A percentile compares a stretch with the other conserved stretches of the same genome.
Conservation (phyloP, 495 filamentous ascomycete genomes). For the Penicillium silybi region DNA sequence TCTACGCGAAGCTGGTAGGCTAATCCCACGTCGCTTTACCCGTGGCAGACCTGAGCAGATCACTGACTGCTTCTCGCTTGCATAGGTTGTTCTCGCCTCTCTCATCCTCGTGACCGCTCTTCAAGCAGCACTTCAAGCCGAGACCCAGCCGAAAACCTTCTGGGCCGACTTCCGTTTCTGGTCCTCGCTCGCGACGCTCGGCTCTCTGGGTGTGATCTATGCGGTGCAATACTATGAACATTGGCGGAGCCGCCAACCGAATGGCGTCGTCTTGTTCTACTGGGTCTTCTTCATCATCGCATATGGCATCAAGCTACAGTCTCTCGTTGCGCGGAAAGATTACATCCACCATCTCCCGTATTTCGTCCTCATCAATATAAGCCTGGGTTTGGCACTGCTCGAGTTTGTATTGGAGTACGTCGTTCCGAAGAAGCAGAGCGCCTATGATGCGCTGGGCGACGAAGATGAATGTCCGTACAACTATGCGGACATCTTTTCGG, state of each 20-base stretch:
- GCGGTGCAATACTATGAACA: constrained; percentile 92
- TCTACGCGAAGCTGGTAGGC: constrained; percentile 83
- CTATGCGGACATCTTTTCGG: constrained; percentile 91
- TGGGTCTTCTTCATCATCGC: constrained; percentile 88
- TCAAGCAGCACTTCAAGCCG: constrained; percentile 74
- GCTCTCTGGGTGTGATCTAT: constrained; percentile 76
- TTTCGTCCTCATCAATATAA: constrained; percentile 74
- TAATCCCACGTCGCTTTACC: constrained; percentile 6
- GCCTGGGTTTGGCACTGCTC: constrained; percentile 63
- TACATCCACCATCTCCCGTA: constrained; percentile 64
- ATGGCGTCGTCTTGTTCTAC: constrained; percentile 92
- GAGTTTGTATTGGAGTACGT: constrained; percentile 89
- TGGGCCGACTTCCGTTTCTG: constrained; percentile 84
- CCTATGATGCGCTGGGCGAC: constrained; percentile 80
- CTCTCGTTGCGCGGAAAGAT: constrained; percentile 72
- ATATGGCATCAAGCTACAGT: constrained; percentile 81
- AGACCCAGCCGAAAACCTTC: constrained; percentile 66
- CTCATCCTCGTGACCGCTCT: constrained; percentile 64
- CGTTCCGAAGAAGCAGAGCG: constrained; percentile 79
- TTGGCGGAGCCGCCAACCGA: constrained; percentile 79
- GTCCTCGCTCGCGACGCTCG: constrained; percentile 72
- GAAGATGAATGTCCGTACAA: constrained; percentile 91
- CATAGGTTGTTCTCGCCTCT: constrained; percentile 64
- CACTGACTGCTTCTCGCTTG: constrained; percentile 15
- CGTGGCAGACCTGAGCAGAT: background rate